Evolutionary conservation across 2,329 filamentous ascomycete species (phyloP).

Genomic region (Kalaharituber pfeilii): DNA sequence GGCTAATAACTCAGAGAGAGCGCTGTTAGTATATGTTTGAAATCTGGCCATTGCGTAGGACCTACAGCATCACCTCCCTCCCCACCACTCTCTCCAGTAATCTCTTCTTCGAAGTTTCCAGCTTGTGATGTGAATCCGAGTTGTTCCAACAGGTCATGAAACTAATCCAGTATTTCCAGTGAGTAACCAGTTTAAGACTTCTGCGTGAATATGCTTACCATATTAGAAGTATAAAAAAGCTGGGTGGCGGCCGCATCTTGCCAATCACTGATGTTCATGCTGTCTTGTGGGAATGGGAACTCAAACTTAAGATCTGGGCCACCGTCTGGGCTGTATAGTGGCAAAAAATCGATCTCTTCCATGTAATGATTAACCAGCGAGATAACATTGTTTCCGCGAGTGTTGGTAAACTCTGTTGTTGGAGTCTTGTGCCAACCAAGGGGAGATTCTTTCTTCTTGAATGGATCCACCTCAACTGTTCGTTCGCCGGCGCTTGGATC

Average conservation of each 20-base stretch:
- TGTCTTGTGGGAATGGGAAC: background rate
- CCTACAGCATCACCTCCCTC: slow-evolving; percentile 39
- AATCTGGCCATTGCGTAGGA: slow-evolving; percentile 37
- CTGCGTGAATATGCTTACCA: slow-evolving; percentile 9
- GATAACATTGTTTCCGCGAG: slow-evolving; percentile 42
- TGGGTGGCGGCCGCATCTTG: slow-evolving; percentile 39
- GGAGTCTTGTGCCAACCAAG: slow-evolving; percentile 40
- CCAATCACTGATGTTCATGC: background rate
- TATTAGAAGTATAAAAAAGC: slow-evolving; percentile 44
- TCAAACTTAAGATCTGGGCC: background rate
- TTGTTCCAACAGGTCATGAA: slow-evolving; percentile 41
- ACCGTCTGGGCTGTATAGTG: background rate
- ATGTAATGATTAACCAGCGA: slow-evolving; percentile 35
- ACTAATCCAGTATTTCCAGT: no score
- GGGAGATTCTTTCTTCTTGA: slow-evolving; percentile 32
- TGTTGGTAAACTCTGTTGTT: slow-evolving; percentile 33
- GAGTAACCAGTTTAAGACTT: no score
- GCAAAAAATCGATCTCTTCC: background rate
- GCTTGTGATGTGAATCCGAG: slow-evolving; percentile 42
- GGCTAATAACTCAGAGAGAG: no score
- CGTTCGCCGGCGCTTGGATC: slow-evolving; percentile 37
- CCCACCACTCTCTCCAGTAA: slow-evolving; percentile 35
- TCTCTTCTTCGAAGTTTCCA: slow-evolving; percentile 44
- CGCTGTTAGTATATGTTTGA: no score
- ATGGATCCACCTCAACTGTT: slow-evolving; percentile 33